Conservation (phyloP, 2,329 filamentous ascomycete species). For the Xylaria sp. region DNA sequence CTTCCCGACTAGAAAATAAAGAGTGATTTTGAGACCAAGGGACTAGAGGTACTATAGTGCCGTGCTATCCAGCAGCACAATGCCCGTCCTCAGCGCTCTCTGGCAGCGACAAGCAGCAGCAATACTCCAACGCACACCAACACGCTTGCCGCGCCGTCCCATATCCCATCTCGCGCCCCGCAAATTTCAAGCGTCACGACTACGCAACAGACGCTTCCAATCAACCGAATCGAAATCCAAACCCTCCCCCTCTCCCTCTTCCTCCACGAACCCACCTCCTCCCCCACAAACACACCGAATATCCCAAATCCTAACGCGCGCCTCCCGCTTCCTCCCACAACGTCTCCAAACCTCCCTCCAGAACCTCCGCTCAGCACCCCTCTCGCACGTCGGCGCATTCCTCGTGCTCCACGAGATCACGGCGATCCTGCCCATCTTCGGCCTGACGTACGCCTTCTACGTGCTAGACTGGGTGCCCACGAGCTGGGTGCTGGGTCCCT, state of each 20-base stretch:
- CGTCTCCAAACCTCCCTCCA: constrained; percentile 76
- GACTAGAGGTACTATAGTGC: background rate
- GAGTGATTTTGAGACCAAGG: background rate
- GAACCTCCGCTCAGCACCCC: constrained; percentile 78
- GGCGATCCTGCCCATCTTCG: constrained; percentile 81
- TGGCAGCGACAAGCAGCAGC: constrained; percentile 36
- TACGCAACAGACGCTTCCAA: constrained; percentile 38
- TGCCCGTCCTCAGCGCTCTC: constrained; percentile 35
- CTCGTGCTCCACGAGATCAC: constrained; percentile 92
- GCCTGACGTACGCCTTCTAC: constrained; percentile 81
- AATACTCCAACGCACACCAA: constrained; percentile 21
- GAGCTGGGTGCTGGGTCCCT: constrained; percentile 61
- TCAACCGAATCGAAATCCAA: constrained; percentile 36
- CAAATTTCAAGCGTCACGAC: constrained; percentile 7
- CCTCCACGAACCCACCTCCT: background rate
- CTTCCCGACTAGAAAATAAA: background rate
- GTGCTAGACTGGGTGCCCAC: constrained; percentile 79
- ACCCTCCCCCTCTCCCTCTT: constrained; percentile 2
- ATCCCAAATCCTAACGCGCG: constrained; percentile 60
- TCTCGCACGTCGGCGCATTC: constrained; percentile 87
- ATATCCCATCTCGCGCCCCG: background rate
- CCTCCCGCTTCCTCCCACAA: constrained; percentile 62
- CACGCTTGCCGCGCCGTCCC: constrained; percentile 8
- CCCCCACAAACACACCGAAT: constrained; percentile 50
- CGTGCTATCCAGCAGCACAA: constrained; percentile 19